Evolutionary conservation across 2,329 filamentous ascomycete genomes (phyloP), one percentile per base, ranked within the genome.

Genomic region (Fusarium tuaranense): DNA sequence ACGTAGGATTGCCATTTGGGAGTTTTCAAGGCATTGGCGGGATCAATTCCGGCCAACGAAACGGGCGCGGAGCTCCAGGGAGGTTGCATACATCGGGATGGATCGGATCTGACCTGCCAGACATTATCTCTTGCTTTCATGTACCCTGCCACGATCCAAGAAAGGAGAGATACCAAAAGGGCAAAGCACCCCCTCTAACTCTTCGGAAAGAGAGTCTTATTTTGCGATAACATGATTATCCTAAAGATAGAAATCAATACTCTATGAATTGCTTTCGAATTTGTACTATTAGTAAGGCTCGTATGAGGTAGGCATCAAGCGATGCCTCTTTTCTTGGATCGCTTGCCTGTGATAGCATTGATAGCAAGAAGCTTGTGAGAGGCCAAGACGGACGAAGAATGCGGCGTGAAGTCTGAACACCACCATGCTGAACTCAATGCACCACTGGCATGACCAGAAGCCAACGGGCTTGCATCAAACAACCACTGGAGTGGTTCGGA

Each of bases 401-500:
- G 58, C 58, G 38, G 38, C 58, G 58, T 32, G 38, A 61, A 61
- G 22, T 16, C 25, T 60, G 34, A 16, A 60, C 27, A 27, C 36
- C 12, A 55, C 59, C 46, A 27, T 46, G 51, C 20, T 27, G 22
- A 62, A 62, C 27, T 48, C 39, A 51, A 51, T 36, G n/a, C 34
- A 51, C 46, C 22, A 48, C 25, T 32, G 36, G 53, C 53, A 39
- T 59, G 38, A 22, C 34, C 46, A 30, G 25, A 62, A 36, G 12
- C 27, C 36, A 36, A 71, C 64, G 71, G 57, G 65, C 68, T 66
- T 75, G 72, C 72, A 69, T 69, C 59, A 72, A 61, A 61, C 59
- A 55, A 55, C 51, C 51, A 30, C 27, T 55, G 27, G 51, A 55
- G 27, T 55, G 27, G 51, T 55, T 32, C 51, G 18, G 27, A 32